Base-by-base conservation (phyloP, 2,329 filamentous ascomycete genomes). In the Periconia macrospinosa region DNA sequence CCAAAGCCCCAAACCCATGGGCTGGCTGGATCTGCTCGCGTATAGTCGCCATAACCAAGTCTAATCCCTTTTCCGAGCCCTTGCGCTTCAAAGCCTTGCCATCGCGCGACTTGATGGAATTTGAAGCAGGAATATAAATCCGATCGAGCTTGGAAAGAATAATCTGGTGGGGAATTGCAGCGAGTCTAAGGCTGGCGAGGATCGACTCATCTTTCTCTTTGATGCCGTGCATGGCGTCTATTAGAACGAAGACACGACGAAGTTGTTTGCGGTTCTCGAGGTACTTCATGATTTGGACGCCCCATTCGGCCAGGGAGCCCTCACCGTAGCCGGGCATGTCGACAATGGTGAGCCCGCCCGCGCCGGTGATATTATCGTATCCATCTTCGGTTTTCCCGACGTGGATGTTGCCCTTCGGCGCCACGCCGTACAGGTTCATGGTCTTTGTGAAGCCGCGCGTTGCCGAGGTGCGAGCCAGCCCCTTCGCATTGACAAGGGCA, bases 321-420 rank as follows among this genome's bases (percentile, higher is more conserved):
- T 83, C 80, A 3, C 87, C 87, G 65, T 90, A 90, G 0, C 87
- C 87, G 1, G 87, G 88, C 82, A 88, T 88, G 69, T 91, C 87
- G 18, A 90, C 76, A 33, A 91, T 78, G 0, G 86, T 80, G 27
- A 88, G 65, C 0, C 76, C 77, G 0, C 75, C 73, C 0, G 57
- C 52, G 1, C 75, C 74, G 9, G 76, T 55, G 37, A 74, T 73
- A 27, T 68, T 68, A 51, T 67, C 70, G 11, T 54, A 50, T 2
- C 58, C 61, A 2, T 40, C 42, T 0, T 47, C 45, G 0, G 53
- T 67, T 62, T 61, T 63, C 45, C 57, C 59, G 14, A 70, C 53
- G 1, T 56, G 46, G 1, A 71, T 64, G 10, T 68, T 63, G 2
- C 59, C 54, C 6, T 52, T 58, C 35, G 69, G 53, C n/a, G 84